Evolutionary conservation across 2,329 filamentous ascomycete species (phyloP).

Genomic region (Sporothrix inflata): DNA sequence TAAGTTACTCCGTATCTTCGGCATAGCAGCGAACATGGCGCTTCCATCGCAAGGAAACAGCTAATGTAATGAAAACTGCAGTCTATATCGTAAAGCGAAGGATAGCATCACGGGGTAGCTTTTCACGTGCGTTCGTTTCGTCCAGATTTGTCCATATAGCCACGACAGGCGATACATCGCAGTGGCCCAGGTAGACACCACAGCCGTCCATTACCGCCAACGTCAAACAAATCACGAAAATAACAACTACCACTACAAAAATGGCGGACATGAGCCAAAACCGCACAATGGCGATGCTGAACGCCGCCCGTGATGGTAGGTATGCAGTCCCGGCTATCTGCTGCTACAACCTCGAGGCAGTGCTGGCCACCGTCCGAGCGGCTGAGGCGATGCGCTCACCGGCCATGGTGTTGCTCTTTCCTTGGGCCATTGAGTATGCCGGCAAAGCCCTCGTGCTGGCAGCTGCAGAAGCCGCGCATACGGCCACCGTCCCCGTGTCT

Average conservation of each 20-base stretch:
- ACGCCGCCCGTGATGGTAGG: constrained; percentile 56
- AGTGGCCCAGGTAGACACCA: not conserved
- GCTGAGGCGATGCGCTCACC: constrained; percentile 69
- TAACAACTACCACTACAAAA: not conserved
- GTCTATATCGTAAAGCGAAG: too few relatives aligned
- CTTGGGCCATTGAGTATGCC: constrained; percentile 72
- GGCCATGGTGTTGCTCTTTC: constrained; percentile 73
- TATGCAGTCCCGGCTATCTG: constrained; percentile 63
- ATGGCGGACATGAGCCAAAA: constrained; percentile 41
- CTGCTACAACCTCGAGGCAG: constrained; percentile 55
- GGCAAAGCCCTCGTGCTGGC: constrained; percentile 58
- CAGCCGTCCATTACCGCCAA: not conserved
- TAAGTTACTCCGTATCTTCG: not conserved
- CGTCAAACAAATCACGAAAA: not conserved
- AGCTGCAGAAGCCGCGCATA: constrained; percentile 59
- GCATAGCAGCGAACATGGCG: not conserved
- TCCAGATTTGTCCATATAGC: too few relatives aligned
- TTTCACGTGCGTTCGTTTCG: too few relatives aligned
- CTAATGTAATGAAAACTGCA: too few relatives aligned
- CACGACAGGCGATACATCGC: too few relatives aligned
- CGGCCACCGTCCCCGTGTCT: constrained; percentile 61
- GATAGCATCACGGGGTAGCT: too few relatives aligned
- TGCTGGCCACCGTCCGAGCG: constrained; percentile 61
- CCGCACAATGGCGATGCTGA: constrained; percentile 59
- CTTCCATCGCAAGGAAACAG: not conserved